Percentiles rank a stretch among this genome's conserved stretches.
These are phyloP conservation scores for Azolla pinnata DNA, from an alignment of 75 land plant species.

Conservation along the genomic window DNA sequence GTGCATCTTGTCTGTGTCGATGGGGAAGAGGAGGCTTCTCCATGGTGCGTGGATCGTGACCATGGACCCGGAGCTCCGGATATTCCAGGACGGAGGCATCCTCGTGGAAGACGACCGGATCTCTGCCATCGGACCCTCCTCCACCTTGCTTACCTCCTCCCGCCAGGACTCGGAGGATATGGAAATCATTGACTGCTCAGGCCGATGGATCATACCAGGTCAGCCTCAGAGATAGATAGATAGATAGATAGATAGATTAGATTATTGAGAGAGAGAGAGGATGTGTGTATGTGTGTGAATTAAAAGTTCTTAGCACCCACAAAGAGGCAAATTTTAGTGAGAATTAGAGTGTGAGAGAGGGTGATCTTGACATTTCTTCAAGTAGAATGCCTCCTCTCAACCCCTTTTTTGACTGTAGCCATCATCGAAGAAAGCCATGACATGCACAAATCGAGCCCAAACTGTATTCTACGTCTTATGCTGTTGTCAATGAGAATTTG, in stretches of 20 bases:
- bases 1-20: background rate
- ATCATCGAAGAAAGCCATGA: too few species aligned
- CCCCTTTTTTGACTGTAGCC: background rate
- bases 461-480: too few species aligned
- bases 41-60: conserved; percentile 70
- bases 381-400: background rate
- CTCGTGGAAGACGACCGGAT: conserved; percentile 47
- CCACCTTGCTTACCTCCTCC: conserved; percentile 33
- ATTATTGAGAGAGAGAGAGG: conserved; percentile 13
- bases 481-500: too few species aligned
- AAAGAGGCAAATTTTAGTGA: too few species aligned
- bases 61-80: conserved; percentile 47
- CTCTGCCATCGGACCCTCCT: conserved; percentile 56
- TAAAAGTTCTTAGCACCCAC: too few species aligned
- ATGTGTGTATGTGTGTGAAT: conserved; percentile 7
- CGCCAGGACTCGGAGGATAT: conserved; percentile 26
- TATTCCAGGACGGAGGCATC: conserved; percentile 54
- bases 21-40: conserved; percentile 17
- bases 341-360: conserved; percentile 9
- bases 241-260: conserved; percentile 8
- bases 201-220: conserved; percentile 75
- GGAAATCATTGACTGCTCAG: conserved; percentile 42
- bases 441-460: too few species aligned
- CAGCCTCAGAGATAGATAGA: conserved; percentile 1
- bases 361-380: background rate